Evolutionary conservation across 1,284 basidiomycete species (phyloP).

Genomic region (Meira nashicola): DNA sequence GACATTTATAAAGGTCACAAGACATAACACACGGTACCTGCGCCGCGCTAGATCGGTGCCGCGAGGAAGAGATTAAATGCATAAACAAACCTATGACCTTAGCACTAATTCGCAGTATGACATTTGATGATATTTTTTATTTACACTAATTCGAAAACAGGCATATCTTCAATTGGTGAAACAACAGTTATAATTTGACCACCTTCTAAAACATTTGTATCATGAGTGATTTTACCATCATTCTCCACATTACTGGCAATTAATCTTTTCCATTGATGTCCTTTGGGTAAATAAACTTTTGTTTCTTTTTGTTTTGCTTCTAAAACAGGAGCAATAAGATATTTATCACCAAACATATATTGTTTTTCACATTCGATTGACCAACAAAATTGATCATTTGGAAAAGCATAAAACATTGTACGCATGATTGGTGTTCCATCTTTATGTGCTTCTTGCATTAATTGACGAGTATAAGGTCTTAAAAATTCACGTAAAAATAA

Average conservation of each 20-base stretch:
- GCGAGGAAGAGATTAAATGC: no score
- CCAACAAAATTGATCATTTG: conserved; percentile 12
- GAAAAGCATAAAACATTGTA: conserved; percentile 20
- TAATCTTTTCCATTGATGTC: conserved; percentile 10
- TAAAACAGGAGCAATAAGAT: conserved; percentile 20
- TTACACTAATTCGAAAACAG: conserved; percentile 13
- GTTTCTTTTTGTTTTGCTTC: background rate
- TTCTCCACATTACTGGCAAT: background rate
- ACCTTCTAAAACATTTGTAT: background rate
- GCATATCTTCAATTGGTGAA: conserved; percentile 19
- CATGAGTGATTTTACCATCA: no score
- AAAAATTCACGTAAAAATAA: conserved; percentile 13
- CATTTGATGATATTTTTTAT: no score
- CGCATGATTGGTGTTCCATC: conserved; percentile 19
- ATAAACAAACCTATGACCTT: no score
- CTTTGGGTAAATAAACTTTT: conserved; percentile 15
- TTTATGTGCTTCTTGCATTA: conserved; percentile 12
- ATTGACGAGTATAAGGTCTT: conserved; percentile 13
- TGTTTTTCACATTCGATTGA: conserved; percentile 12
- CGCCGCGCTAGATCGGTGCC: no score
- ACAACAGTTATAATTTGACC: conserved; percentile 8
- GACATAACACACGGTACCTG: no score
- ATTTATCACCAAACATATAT: conserved; percentile 21
- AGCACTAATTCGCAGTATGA: no score
- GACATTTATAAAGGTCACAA: no score